These are phyloP conservation scores for Cytidiella melzeri DNA, from an alignment of 768 basidiomycete species.

Conservation along the genomic window DNA sequence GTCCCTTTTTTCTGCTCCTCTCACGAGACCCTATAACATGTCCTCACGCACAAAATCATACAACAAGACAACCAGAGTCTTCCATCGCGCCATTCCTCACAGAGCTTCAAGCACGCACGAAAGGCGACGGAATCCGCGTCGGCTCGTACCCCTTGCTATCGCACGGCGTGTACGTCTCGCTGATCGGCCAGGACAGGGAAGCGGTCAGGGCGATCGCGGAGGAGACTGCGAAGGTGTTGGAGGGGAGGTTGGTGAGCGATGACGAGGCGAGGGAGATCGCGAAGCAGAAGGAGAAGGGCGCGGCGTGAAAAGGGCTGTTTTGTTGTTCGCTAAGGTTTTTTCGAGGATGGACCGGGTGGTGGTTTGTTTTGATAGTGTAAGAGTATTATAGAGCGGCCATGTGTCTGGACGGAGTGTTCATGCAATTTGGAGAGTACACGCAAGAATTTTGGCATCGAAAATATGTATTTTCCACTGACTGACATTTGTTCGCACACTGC, in stretches of 20 bases:
- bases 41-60: slow-evolving; percentile 2
- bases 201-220: slow-evolving; percentile 49
- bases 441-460: too few species aligned
- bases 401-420: too few species aligned
- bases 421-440: too few species aligned
- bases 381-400: too few species aligned
- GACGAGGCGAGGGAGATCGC: slow-evolving; percentile 56
- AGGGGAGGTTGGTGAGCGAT: slow-evolving; percentile 55
- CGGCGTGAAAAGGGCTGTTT: slow-evolving; percentile 7
- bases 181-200: slow-evolving; percentile 43
- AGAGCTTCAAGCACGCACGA: slow-evolving; percentile 65
- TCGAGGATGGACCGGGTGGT: too few species aligned
- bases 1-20: slow-evolving; percentile 20
- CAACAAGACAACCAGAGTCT: slow-evolving; percentile 63
- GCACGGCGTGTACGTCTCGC: slow-evolving; percentile 58
- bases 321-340: too few species aligned
- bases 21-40: background rate
- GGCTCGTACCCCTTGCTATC: slow-evolving; percentile 67
- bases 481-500: too few species aligned
- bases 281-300: slow-evolving; percentile 21
- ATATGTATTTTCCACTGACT: too few species aligned
- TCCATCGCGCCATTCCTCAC: slow-evolving; percentile 86
- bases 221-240: slow-evolving; percentile 56
- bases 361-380: too few species aligned
- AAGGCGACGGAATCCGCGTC: slow-evolving; percentile 70